These are phyloP conservation scores for Cyclotella atomus DNA, from an alignment of 108 stramenopile species.

Conservation along the genomic window DNA sequence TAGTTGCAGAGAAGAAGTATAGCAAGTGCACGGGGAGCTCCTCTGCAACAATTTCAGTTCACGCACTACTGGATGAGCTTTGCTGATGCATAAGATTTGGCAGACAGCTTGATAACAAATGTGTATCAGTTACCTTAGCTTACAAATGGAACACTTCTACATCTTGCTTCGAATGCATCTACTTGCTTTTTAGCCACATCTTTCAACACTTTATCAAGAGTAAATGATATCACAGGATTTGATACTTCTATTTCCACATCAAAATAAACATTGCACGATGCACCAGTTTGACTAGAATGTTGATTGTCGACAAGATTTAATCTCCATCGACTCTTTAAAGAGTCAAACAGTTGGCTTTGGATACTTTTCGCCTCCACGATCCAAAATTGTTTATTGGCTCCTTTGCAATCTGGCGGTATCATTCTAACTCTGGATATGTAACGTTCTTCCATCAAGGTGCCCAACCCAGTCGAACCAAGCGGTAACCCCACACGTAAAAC, in stretches of 20 bases:
- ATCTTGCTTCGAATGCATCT: conserved; percentile 68
- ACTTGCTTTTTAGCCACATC: conserved; percentile 70
- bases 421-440: conserved; percentile 68
- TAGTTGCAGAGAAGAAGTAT: conserved; percentile 1
- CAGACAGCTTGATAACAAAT: background rate
- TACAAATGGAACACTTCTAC: too few relatives aligned
- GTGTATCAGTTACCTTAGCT: too few relatives aligned
- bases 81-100: background rate
- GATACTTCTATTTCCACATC: conserved; percentile 71
- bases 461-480: background rate
- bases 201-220: conserved; percentile 55
- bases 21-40: background rate
- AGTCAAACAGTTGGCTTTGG: conserved; percentile 66
- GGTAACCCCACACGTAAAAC: conserved; percentile 67
- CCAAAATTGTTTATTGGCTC: conserved; percentile 32
- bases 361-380: conserved; percentile 70
- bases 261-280: conserved; percentile 63
- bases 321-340: conserved; percentile 71
- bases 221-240: conserved; percentile 54
- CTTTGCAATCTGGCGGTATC: conserved; percentile 6
- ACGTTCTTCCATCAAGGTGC: conserved; percentile 48
- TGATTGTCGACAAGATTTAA: conserved; percentile 30
- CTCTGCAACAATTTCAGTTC: background rate
- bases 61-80: background rate
- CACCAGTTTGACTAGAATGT: background rate